Conservation (phyloP, 2,329 filamentous ascomycete species). For the Canariomyces notabilis region DNA sequence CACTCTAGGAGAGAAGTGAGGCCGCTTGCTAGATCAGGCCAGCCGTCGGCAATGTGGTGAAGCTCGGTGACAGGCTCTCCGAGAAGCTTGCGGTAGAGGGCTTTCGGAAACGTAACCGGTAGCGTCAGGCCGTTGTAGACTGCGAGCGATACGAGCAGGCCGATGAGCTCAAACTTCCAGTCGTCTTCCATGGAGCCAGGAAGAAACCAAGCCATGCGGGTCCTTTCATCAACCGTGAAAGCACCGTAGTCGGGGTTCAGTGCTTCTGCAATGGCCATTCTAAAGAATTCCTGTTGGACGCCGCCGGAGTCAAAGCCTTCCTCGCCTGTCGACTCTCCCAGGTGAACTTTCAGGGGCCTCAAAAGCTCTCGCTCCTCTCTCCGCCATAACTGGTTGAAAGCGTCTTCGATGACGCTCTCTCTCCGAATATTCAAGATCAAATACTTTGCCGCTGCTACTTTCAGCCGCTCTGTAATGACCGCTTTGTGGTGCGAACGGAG, state of each 20-base stretch:
- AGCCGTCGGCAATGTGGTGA: slow-evolving; percentile 78
- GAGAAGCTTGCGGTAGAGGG: slow-evolving; percentile 76
- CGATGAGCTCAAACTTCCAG: slow-evolving; percentile 88
- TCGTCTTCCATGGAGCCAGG: slow-evolving; percentile 75
- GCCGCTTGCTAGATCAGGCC: slow-evolving; percentile 74
- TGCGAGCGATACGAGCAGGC: slow-evolving; percentile 81
- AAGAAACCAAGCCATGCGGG: slow-evolving; percentile 81
- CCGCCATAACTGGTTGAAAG: slow-evolving; percentile 85
- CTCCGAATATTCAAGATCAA: slow-evolving; percentile 65
- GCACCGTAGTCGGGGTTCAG: slow-evolving; percentile 73
- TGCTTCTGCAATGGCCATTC: slow-evolving; percentile 73
- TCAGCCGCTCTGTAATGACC: slow-evolving; percentile 58
- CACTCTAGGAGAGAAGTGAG: slow-evolving; percentile 70
- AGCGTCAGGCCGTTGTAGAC: slow-evolving; percentile 90
- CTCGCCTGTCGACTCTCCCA: slow-evolving; percentile 78
- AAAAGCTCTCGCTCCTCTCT: slow-evolving; percentile 76
- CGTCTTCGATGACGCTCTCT: slow-evolving; percentile 62
- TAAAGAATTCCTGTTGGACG: slow-evolving; percentile 95
- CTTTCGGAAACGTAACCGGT: slow-evolving; percentile 81
- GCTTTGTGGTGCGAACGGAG: slow-evolving; percentile 55
- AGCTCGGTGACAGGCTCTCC: slow-evolving; percentile 63
- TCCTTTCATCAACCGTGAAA: slow-evolving; percentile 72
- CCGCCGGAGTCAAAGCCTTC: slow-evolving; percentile 90
- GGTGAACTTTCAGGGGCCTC: slow-evolving; percentile 79
- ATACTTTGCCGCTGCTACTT: slow-evolving; percentile 64